Base-by-base conservation (phyloP, 2,329 filamentous ascomycete genomes). In the Fusarium devonianum region DNA sequence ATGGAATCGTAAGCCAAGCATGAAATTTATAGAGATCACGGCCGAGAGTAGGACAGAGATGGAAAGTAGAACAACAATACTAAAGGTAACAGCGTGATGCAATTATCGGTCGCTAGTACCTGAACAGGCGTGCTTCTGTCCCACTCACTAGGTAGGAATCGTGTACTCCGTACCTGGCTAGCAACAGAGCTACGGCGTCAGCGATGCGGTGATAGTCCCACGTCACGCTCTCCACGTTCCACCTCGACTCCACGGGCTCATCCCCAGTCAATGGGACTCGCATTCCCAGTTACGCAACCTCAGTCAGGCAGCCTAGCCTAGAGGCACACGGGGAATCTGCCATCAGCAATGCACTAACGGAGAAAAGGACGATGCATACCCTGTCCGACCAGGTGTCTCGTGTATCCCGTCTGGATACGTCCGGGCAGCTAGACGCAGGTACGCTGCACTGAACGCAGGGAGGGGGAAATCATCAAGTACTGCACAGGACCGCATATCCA, bases 211-310 rank as follows among this genome's bases (percentile, higher is more conserved):
- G 56, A 48, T 48, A 41, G 38, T 41, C 56, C 42, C 34, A 30
- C 16, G 58, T 62, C 47, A 55, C 55, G 56, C 52, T 52, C 55
- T 53, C 60, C 60, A 55, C 43, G 58, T 61, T 54, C 58, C 58
- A 59, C 55, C 29, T 13, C 26, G 60, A 55, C 60, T 63, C 60
- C 60, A 63, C 60, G n/a, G n/a, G 60, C 38, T 50, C 39, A 50
- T n/a, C 50, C 57, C 56, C 28, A 38, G 50, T 52, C 45, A 47
- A 44, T 38, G 21, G 51, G 34, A 55, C 38, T 34, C 49, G 42
- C 43, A 54, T 40, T 50, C 35, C 49, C 26, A 28, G 33, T 49
- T 28, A 12, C 23, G 41, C 18, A 33, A 18, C 28, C 36, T 21
- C 34, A 47, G 42, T 10, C 34, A 10, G 23, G 9, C n/a, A n/a